Evolutionary conservation across 1,139 yeast species (phyloP).

Genomic region (Blastobotrys persicus): DNA sequence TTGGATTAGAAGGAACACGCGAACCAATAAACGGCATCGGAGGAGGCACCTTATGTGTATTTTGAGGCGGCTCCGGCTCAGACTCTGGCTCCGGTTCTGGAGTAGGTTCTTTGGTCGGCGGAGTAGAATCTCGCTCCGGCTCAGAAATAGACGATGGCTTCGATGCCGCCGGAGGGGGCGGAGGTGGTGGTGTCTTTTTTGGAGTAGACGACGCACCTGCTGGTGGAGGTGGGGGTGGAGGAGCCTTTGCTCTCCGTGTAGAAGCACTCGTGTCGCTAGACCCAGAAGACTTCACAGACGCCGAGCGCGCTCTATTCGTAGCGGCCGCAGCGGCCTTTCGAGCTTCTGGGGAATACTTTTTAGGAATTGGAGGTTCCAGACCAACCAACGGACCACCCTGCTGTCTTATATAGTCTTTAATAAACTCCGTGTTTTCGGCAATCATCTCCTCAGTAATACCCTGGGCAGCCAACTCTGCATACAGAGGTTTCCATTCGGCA

Average conservation of each 20-base stretch:
- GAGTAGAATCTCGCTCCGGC: constrained; percentile 17
- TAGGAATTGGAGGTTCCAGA: constrained; percentile 78
- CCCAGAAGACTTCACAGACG: constrained; percentile 22
- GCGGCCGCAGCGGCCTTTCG: too few relatives aligned
- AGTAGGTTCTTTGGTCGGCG: constrained; percentile 25
- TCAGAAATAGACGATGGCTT: constrained; percentile 17
- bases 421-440: constrained; percentile 79
- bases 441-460: constrained; percentile 90
- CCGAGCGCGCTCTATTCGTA: constrained; percentile 20
- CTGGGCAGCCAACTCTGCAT: constrained; percentile 67
- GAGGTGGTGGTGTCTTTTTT: constrained; percentile 31
- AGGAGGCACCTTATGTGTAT: constrained; percentile 38
- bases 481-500: constrained; percentile 78
- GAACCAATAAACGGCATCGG: constrained; percentile 36
- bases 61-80: constrained; percentile 35
- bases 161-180: constrained; percentile 36
- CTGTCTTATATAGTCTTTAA: constrained; percentile 68
- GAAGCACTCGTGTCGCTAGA: constrained; percentile 22
- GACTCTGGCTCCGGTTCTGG: constrained; percentile 19
- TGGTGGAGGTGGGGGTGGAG: constrained; percentile 46
- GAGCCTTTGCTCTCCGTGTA: constrained; percentile 40
- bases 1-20: constrained; percentile 21
- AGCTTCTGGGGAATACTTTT: constrained; percentile 44
- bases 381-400: constrained; percentile 88
- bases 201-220: constrained; percentile 26